phyloP scores from a whole-genome alignment of 305 asterid genomes.

The Striga hermonthica region DNA sequence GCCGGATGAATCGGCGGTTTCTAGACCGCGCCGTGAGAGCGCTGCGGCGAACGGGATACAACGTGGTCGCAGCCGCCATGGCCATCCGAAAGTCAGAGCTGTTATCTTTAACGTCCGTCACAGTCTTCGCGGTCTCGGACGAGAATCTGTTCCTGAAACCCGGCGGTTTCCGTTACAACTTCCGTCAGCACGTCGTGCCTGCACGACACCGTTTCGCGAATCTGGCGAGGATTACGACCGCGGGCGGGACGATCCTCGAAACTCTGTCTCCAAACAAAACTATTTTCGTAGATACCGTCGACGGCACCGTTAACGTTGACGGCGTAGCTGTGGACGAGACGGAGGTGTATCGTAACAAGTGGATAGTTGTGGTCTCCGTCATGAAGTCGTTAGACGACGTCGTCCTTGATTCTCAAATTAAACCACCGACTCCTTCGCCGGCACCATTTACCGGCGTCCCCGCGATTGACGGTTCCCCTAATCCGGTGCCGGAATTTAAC shows the following conservation, averaged over 20 bases:
- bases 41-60: conserved; percentile 51
- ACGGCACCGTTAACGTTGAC: conserved; percentile 46
- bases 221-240: conserved; percentile 25
- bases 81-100: conserved; percentile 44
- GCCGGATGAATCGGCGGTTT: conserved; percentile 35
- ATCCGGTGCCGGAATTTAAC: conserved; percentile 18
- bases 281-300: conserved; percentile 34
- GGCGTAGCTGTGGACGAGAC: conserved; percentile 42
- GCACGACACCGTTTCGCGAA: conserved; percentile 39
- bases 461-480: neutral
- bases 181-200: conserved; percentile 59
- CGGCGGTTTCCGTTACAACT: conserved; percentile 55
- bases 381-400: conserved; percentile 45
- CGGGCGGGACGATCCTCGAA: conserved; percentile 32
- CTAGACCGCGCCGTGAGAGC: conserved; percentile 58
- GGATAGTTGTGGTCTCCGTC: conserved; percentile 59
- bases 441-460: conserved; percentile 26
- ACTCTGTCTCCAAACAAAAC: conserved; percentile 54
- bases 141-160: conserved; percentile 39
- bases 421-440: conserved; percentile 33
- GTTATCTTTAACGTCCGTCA: conserved; percentile 42
- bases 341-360: conserved; percentile 60
- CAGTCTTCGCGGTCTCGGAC: conserved; percentile 66
- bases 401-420: conserved; percentile 16
- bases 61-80: conserved; percentile 60